Evolutionary conservation across 495 filamentous ascomycete genomes (phyloP).

Genomic region (Penicillium canescens): DNA sequence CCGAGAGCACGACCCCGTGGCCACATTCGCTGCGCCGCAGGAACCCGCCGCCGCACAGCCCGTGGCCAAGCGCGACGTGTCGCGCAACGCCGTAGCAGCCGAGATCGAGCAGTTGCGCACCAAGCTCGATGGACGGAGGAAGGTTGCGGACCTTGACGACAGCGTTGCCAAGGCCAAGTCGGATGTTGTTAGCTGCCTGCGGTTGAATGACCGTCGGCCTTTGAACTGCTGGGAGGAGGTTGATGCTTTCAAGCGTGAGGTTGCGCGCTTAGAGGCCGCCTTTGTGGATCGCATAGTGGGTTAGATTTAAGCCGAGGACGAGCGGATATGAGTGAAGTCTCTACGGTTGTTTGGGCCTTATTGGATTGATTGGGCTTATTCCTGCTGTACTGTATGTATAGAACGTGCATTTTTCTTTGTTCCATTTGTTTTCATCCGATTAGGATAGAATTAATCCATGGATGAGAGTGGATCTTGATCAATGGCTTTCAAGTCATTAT

Average conservation of each 20-base stretch:
- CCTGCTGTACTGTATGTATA: conserved; percentile 36
- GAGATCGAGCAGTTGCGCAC: conserved; percentile 74
- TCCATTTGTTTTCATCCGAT: conserved; percentile 15
- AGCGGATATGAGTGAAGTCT: conserved; percentile 14
- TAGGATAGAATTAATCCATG: conserved; percentile 21
- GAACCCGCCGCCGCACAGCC: conserved; percentile 15
- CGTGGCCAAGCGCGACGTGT: conserved; percentile 43
- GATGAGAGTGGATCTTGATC: conserved; percentile 3
- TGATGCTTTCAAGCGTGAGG: conserved; percentile 83
- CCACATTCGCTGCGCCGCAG: conserved; percentile 15
- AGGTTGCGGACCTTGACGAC: conserved; percentile 64
- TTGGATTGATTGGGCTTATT: conserved; percentile 10
- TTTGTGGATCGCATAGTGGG: conserved; percentile 86
- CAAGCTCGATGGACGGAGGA: conserved; percentile 73
- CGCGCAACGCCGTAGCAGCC: conserved; percentile 52
- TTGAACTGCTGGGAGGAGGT: conserved; percentile 97
- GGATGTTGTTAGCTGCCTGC: conserved; percentile 78
- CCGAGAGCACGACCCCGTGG: conserved; percentile 37
- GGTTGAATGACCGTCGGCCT: conserved; percentile 83
- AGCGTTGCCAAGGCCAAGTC: conserved; percentile 71
- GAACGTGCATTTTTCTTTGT: conserved; percentile 24
- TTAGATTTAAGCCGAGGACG: conserved; percentile 23
- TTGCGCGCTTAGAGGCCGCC: conserved; percentile 75
- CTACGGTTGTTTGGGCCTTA: conserved; percentile 7
- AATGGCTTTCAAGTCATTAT: background rate